A percentile compares a stretch with the other conserved stretches of the same genome.
Evolutionary conservation across 140 eudicot species (phyloP).

Genomic region (Bidens hawaiensis): DNA sequence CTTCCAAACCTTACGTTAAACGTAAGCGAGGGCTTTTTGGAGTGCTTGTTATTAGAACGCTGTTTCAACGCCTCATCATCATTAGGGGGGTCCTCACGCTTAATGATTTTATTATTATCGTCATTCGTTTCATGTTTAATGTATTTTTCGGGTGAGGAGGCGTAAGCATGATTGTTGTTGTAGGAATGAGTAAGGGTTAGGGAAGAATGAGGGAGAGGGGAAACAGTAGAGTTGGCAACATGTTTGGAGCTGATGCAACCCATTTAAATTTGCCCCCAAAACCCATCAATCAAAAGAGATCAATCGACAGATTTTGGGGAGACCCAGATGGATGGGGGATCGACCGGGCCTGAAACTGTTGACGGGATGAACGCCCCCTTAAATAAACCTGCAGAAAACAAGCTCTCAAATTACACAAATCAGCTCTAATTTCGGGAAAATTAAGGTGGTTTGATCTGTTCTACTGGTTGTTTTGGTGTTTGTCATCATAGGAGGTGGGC

Average conservation of each 20-base stretch:
- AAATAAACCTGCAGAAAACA: conserved; percentile 5
- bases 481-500: conserved; percentile 21
- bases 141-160: neutral
- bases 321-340: conserved; percentile 20
- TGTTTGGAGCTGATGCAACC: conserved; percentile 42
- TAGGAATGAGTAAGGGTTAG: conserved; percentile 4
- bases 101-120: conserved; percentile 6
- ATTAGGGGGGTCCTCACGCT: conserved; percentile 1
- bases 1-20: conserved; percentile 22
- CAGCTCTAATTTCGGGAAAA: conserved; percentile 19
- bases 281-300: conserved; percentile 48
- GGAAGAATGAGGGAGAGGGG: conserved; percentile 40
- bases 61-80: neutral
- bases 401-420: conserved; percentile 10
- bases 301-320: conserved; percentile 46
- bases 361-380: neutral
- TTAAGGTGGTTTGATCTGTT: neutral
- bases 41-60: neutral
- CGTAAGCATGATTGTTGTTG: neutral
- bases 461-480: conserved; percentile 20
- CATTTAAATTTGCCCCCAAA: conserved; percentile 45
- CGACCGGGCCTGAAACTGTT: conserved; percentile 25
- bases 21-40: conserved; percentile 19
- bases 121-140: conserved; percentile 13
- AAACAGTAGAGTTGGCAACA: conserved; percentile 28